phyloP scores from a whole-genome alignment of 495 filamentous ascomycete species.

The Penicillium dipodomyicola region DNA sequence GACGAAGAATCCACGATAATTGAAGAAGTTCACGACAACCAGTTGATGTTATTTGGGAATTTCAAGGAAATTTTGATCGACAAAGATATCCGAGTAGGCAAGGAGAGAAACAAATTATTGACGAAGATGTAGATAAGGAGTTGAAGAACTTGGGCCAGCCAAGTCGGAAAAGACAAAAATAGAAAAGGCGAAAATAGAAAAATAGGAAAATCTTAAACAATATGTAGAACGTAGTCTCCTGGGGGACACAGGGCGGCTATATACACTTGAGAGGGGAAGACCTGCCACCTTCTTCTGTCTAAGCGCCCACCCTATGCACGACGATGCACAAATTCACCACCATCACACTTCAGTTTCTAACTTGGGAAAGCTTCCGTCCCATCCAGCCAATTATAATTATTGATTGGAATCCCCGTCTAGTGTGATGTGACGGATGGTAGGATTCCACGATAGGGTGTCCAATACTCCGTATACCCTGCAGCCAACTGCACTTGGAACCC shows the following conservation, averaged over 20 bases:
- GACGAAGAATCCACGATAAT: conserved; percentile 8
- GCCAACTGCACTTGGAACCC: conserved; percentile 1
- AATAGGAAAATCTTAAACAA: conserved; percentile 39
- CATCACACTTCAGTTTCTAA: conserved; percentile 35
- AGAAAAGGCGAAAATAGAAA: conserved; percentile 36
- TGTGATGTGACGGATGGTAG: conserved; percentile 4
- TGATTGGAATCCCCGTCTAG: background rate
- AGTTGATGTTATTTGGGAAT: background rate
- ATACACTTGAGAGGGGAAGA: conserved; percentile 29
- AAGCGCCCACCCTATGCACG: conserved; percentile 33
- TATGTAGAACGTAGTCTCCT: conserved; percentile 20
- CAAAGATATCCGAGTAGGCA: conserved; percentile 31
- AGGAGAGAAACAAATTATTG: conserved; percentile 33
- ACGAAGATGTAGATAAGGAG: conserved; percentile 28
- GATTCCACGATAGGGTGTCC: background rate
- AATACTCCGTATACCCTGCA: conserved; percentile 5
- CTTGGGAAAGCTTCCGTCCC: conserved; percentile 6
- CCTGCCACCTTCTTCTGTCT: conserved; percentile 5
- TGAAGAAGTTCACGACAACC: conserved; percentile 10
- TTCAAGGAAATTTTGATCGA: conserved; percentile 36
- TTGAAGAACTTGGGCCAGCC: conserved; percentile 41
- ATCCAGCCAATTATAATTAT: conserved; percentile 13
- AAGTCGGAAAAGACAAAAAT: conserved; percentile 35
- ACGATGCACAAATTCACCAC: conserved; percentile 26
- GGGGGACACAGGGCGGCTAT: conserved; percentile 37